Conservation (phyloP, 2,329 filamentous ascomycete species). For the Epichloe hybrida region DNA sequence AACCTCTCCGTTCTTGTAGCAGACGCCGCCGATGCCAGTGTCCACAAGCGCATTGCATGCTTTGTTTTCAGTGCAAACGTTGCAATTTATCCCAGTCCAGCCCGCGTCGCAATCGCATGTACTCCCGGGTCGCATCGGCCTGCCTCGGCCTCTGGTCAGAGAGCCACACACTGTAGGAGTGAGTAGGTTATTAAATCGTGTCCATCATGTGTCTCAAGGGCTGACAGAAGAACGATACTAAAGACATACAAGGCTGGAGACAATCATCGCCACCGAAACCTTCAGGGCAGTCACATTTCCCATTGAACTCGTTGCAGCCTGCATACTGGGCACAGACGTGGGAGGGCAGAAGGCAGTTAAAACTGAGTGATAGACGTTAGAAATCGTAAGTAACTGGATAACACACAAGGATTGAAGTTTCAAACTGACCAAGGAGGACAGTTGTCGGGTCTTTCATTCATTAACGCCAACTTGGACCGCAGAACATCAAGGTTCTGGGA, state of each 20-base stretch:
- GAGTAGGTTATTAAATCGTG: background rate
- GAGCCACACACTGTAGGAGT: conserved; percentile 60
- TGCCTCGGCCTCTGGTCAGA: conserved; percentile 64
- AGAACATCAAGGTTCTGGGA: conserved; percentile 48
- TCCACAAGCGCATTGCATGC: conserved; percentile 86
- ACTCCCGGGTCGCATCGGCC: conserved; percentile 57
- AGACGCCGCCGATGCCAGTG: conserved; percentile 67
- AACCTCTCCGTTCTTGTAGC: conserved; percentile 81
- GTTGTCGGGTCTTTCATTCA: conserved; percentile 59
- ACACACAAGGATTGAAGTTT: background rate
- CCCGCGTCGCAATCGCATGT: conserved; percentile 80
- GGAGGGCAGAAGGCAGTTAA: conserved; percentile 92
- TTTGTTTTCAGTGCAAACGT: conserved; percentile 72
- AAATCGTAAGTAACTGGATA: conserved; percentile 13
- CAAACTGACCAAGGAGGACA: conserved; percentile 60
- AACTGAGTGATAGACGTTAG: conserved; percentile 38
- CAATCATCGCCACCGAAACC: conserved; percentile 95
- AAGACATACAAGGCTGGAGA: conserved; percentile 54
- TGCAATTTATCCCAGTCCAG: conserved; percentile 97
- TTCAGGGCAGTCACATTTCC: conserved; percentile 81
- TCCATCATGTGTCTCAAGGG: background rate
- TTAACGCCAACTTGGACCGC: conserved; percentile 53
- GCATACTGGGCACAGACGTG: conserved; percentile 88
- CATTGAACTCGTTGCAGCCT: conserved; percentile 75
- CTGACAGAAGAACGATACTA: background rate